phyloP scores from a whole-genome alignment of 495 filamentous ascomycete species.

The Paragyromitra xinjiangensis region DNA sequence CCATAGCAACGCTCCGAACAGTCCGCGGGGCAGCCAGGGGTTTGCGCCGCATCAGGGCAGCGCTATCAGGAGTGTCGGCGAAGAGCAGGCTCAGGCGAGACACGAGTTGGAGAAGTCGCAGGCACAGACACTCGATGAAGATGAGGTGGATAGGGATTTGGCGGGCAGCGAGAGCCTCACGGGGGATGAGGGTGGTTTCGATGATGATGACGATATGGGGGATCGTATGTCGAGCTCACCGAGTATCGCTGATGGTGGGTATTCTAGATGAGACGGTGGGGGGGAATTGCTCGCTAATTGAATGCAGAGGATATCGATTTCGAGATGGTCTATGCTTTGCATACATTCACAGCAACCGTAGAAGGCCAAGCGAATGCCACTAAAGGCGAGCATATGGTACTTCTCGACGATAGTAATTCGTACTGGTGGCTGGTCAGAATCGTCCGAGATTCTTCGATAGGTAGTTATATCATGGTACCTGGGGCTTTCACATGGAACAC shows the following conservation, averaged over 20 bases:
- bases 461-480: slow-evolving; percentile 61
- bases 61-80: slow-evolving; percentile 78
- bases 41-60: slow-evolving; percentile 84
- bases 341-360: slow-evolving; percentile 96
- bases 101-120: slow-evolving; percentile 63
- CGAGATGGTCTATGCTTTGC: slow-evolving; percentile 97
- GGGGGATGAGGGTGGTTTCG: slow-evolving; percentile 72
- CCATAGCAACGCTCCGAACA: slow-evolving; percentile 64
- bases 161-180: slow-evolving; percentile 66
- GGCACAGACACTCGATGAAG: slow-evolving; percentile 63
- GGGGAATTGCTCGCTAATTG: slow-evolving; percentile 71
- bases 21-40: slow-evolving; percentile 59
- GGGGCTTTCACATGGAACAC: neutral
- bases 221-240: slow-evolving; percentile 98
- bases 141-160: slow-evolving; percentile 58
- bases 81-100: slow-evolving; percentile 76
- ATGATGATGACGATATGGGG: slow-evolving; percentile 91
- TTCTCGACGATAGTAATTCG: slow-evolving; percentile 98
- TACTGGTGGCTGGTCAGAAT: slow-evolving; percentile 99
- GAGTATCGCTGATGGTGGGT: slow-evolving; percentile 98
- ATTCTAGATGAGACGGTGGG: slow-evolving; percentile 65
- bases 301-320: slow-evolving; percentile 99
- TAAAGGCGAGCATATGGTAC: slow-evolving; percentile 99
- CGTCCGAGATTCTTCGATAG: slow-evolving; percentile 96
- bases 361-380: slow-evolving; percentile 98